Conservation (phyloP, 768 basidiomycete species). For the Kwoniella sp. region DNA sequence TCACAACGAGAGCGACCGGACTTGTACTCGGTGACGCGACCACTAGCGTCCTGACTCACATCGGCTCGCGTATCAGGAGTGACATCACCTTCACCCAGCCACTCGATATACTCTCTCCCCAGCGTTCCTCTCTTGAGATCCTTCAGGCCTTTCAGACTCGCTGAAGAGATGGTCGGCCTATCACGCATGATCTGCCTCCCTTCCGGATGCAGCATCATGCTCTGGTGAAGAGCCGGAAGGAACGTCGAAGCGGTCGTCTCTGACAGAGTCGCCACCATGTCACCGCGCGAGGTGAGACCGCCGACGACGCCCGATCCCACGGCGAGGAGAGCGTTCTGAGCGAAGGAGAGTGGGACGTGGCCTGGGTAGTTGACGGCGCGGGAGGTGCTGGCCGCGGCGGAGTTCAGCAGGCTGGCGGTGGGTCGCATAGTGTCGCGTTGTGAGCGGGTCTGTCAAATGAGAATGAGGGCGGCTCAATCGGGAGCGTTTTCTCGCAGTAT, state of each 20-base stretch:
- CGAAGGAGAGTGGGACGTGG: slow-evolving; percentile 65
- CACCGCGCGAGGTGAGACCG: slow-evolving; percentile 70
- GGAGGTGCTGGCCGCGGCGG: too few species aligned
- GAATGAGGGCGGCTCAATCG: too few species aligned
- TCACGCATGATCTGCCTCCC: slow-evolving; percentile 79
- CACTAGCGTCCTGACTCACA: slow-evolving; percentile 61
- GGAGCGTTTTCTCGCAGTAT: too few species aligned
- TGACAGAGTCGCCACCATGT: slow-evolving; percentile 90
- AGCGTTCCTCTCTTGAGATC: slow-evolving; percentile 73
- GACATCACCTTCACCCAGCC: slow-evolving; percentile 81
- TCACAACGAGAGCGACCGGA: too few species aligned
- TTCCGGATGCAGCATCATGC: slow-evolving; percentile 72
- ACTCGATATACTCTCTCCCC: slow-evolving; percentile 78
- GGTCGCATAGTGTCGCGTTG: too few species aligned
- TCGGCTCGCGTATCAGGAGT: slow-evolving; percentile 91
- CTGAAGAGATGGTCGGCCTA: slow-evolving; percentile 72
- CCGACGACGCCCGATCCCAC: slow-evolving; percentile 75
- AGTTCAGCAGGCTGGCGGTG: too few species aligned
- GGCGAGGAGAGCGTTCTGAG: slow-evolving; percentile 80
- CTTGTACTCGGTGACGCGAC: too few species aligned
- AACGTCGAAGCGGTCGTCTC: slow-evolving; percentile 83
- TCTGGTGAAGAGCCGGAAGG: slow-evolving; percentile 68
- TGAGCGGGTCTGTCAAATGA: too few species aligned
- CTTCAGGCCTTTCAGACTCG: slow-evolving; percentile 66
- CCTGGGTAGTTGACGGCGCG: slow-evolving; percentile 43